These are phyloP conservation scores for Leptodontidium sp. DNA, from an alignment of 2,329 filamentous ascomycete genomes.

Conservation along the genomic window DNA sequence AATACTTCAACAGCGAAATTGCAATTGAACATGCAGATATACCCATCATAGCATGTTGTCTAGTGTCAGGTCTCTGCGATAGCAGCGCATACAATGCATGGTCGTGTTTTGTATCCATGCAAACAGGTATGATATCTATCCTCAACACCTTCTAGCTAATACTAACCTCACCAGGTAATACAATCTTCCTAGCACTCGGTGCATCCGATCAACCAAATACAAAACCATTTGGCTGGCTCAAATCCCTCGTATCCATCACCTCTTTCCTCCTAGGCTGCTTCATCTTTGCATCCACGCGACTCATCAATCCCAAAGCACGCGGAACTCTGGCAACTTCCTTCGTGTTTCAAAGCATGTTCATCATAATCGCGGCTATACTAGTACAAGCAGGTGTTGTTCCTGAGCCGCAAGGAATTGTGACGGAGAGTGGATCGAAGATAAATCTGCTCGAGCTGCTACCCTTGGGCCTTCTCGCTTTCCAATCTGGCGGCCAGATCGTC, in stretches of 20 bases:
- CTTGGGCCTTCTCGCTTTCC: constrained; percentile 65
- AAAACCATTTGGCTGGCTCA: constrained; percentile 61
- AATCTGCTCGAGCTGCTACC: constrained; percentile 55
- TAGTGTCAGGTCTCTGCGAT: constrained; percentile 57
- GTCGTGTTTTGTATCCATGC: constrained; percentile 60
- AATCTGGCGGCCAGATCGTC: constrained; percentile 82
- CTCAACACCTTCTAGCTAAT: neutral
- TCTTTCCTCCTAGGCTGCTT: constrained; percentile 63
- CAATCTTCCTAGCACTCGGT: constrained; percentile 68
- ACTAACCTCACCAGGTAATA: constrained; percentile 57
- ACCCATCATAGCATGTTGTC: constrained; percentile 53
- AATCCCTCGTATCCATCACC: constrained; percentile 60
- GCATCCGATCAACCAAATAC: constrained; percentile 59
- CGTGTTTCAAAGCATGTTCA: constrained; percentile 58
- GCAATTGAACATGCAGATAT: constrained; percentile 46
- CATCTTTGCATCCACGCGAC: constrained; percentile 51
- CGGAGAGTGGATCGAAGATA: constrained; percentile 41
- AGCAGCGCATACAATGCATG: constrained; percentile 57
- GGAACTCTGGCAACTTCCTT: constrained; percentile 58
- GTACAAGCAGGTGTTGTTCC: constrained; percentile 57
- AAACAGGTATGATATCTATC: constrained; percentile 52
- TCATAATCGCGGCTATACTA: constrained; percentile 61
- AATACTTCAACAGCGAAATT: constrained; percentile 43
- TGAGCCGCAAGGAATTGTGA: constrained; percentile 49
- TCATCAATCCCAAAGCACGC: constrained; percentile 50